Percentiles rank a stretch among this genome's conserved stretches.
These are phyloP conservation scores for Trichothecium roseum DNA, from an alignment of 2,329 filamentous ascomycete genomes.

Conservation along the genomic window DNA sequence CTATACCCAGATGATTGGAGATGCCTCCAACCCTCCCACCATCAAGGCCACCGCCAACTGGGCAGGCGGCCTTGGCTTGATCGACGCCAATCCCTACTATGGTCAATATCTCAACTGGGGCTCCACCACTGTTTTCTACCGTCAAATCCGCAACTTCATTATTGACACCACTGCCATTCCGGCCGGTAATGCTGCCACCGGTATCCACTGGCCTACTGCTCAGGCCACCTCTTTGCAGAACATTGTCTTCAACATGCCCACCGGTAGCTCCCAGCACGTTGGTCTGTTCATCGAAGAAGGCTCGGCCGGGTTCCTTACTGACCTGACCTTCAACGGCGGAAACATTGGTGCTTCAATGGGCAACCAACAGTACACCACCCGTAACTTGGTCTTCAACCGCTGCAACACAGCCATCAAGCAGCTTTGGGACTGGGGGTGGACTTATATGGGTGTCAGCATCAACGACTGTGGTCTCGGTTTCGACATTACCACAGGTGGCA, in stretches of 20 bases:
- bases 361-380: conserved; percentile 56
- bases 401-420: conserved; percentile 54
- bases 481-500: conserved; percentile 58
- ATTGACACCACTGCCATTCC: conserved; percentile 7
- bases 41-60: conserved; percentile 42
- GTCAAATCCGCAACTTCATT: conserved; percentile 55
- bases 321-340: conserved; percentile 54
- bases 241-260: conserved; percentile 33
- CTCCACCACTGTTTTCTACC: conserved; percentile 42
- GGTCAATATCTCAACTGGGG: not conserved
- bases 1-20: conserved; percentile 66
- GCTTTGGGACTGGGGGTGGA: conserved; percentile 68
- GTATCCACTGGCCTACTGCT: conserved; percentile 52
- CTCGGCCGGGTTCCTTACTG: conserved; percentile 33
- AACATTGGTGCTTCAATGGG: conserved; percentile 45
- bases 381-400: conserved; percentile 50
- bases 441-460: conserved; percentile 65
- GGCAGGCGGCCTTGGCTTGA: conserved; percentile 54
- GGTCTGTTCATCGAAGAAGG: conserved; percentile 19
- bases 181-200: conserved; percentile 35
- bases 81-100: conserved; percentile 54
- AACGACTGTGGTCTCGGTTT: conserved; percentile 66
- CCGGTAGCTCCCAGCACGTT: conserved; percentile 5
- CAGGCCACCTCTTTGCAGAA: conserved; percentile 43
- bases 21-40: conserved; percentile 45